Evolutionary conservation across 768 basidiomycete species (phyloP).

Genomic region (Macrocybe gigantea): DNA sequence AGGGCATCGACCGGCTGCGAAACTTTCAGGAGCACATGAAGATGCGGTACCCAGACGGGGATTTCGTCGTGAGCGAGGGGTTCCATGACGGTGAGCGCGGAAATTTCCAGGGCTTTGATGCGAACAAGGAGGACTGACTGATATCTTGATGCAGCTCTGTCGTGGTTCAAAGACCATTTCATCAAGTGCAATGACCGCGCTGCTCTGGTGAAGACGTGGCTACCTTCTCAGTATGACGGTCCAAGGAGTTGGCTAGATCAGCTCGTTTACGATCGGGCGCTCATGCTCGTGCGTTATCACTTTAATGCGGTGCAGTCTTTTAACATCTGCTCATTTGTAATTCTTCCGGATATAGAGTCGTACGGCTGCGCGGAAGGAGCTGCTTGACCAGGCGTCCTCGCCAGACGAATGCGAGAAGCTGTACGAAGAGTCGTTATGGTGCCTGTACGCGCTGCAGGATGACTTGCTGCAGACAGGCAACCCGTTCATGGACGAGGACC

Average conservation of each 20-base stretch:
- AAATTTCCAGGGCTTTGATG: not conserved
- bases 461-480: slow-evolving; percentile 78
- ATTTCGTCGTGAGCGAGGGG: slow-evolving; percentile 71
- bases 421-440: slow-evolving; percentile 94
- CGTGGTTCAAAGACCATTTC: slow-evolving; percentile 93
- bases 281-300: slow-evolving; percentile 60
- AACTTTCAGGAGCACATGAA: slow-evolving; percentile 78
- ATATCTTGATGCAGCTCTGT: slow-evolving; percentile 44
- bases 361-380: slow-evolving; percentile 86
- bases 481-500: slow-evolving; percentile 81
- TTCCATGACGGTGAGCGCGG: slow-evolving; percentile 63
- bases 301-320: not conserved
- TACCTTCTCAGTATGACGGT: slow-evolving; percentile 77
- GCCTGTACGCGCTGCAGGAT: slow-evolving; percentile 88
- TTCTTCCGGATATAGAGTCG: slow-evolving; percentile 66
- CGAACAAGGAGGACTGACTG: slow-evolving; percentile 7
- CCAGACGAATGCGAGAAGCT: slow-evolving; percentile 87
- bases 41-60: slow-evolving; percentile 72
- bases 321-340: not conserved
- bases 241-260: slow-evolving; percentile 85
- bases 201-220: slow-evolving; percentile 81
- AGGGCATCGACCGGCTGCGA: slow-evolving; percentile 81
- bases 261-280: slow-evolving; percentile 87
- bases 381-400: slow-evolving; percentile 69
- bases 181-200: slow-evolving; percentile 93